Evolutionary conservation across 2,329 filamentous ascomycete species (phyloP), one percentile per base, ranked within the genome.

Genomic region (Colletotrichum sp.): DNA sequence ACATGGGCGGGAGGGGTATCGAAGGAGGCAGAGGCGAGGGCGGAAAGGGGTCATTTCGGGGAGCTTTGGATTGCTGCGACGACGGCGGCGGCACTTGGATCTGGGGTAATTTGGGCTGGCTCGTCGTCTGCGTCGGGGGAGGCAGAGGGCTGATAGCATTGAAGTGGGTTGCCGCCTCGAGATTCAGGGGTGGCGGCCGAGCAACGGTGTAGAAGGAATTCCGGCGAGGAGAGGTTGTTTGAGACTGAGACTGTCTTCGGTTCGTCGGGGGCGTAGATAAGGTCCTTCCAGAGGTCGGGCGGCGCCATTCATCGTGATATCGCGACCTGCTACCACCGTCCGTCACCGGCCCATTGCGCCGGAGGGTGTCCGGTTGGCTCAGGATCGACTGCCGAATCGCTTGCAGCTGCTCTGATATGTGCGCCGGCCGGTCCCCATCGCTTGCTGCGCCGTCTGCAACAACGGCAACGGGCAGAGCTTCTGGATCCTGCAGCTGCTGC

Each of bases 1-100:
- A 93, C 90, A 93, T 92, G 12, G 92, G 92, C 13, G 92, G 92
- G 0, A 93, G 86, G 8, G 92, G 92, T 72, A 93, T 91, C 3
- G 89, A 84, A 12, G 89, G 86, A 15, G 89, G 87, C 4, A 92
- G 87, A 3, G 89, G 88, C 8, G 90, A 90, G 0, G 87, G 85
- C 0, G 87, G 79, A 6, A 86, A 81, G 36, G 81, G 76, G 57
- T 81, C 82, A 36, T 77, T 81, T 71, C 72, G 70, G 24, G 78
- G 68, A 39, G 75, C 73, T 44, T 63, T 74, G 44, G 60, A 66
- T 15, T 72, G 69, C 60, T 65, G 63, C 2, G 89, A 88, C 7
- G 90, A 89, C 0, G 87, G 85, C 0, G 87, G 79, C 10, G 86
- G 82, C 32, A 81, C 76, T 59, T 81, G 82, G 21, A 77, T 80